phyloP scores from a whole-genome alignment of 768 basidiomycete species.

The Mycena rebaudengoi region DNA sequence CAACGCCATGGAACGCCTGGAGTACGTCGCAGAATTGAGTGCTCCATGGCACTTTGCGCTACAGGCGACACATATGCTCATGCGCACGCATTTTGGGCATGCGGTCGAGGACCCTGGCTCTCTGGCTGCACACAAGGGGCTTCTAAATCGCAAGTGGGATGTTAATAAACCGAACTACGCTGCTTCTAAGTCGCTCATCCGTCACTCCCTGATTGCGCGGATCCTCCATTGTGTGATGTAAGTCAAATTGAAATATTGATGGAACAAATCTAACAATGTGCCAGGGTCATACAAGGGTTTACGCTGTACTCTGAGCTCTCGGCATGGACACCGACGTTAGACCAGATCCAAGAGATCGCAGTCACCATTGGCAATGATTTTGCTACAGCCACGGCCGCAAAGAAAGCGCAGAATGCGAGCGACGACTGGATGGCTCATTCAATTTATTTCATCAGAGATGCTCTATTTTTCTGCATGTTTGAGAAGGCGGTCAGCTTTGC shows the following conservation, averaged over 20 bases:
- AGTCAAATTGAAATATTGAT: neutral
- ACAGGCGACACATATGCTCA: conserved; percentile 19
- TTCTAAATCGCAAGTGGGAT: conserved; percentile 24
- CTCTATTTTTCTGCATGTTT: conserved; percentile 38
- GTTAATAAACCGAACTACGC: conserved; percentile 29
- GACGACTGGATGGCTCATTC: conserved; percentile 29
- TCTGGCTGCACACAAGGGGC: conserved; percentile 19
- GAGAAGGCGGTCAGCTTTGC: conserved; percentile 40
- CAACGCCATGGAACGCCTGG: conserved; percentile 15
- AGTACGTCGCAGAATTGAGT: conserved; percentile 11
- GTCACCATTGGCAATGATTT: conserved; percentile 9
- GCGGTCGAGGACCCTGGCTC: conserved; percentile 17
- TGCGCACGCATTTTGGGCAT: conserved; percentile 19
- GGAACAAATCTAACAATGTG: neutral
- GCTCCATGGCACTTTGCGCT: conserved; percentile 18
- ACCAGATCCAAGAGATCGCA: conserved; percentile 7
- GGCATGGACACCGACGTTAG: conserved; percentile 11
- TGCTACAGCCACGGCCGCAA: conserved; percentile 13
- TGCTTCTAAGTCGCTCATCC: conserved; percentile 27
- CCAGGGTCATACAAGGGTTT: conserved; percentile 22
- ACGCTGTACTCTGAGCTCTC: conserved; percentile 5
- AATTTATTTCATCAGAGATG: conserved; percentile 40
- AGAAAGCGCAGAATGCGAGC: neutral
- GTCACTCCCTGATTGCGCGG: conserved; percentile 29
- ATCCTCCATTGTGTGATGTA: conserved; percentile 27